phyloP scores from a whole-genome alignment of 805 yeast species.

The Yarrowia bubula region DNA sequence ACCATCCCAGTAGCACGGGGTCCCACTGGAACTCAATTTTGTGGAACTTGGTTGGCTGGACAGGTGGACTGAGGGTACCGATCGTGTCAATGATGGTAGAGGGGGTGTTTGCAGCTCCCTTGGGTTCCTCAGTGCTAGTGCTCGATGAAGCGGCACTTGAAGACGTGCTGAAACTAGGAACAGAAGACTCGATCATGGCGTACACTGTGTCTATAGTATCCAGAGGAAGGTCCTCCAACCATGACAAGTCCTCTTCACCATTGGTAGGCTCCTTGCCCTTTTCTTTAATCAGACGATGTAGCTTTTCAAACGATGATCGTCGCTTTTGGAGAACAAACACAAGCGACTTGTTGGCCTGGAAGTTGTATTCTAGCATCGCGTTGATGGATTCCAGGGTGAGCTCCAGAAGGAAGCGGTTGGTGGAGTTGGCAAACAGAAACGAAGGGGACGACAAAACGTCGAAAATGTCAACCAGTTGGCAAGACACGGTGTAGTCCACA shows the following conservation, averaged over 20 bases:
- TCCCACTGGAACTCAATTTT: constrained; percentile 20
- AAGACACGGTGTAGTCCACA: constrained; percentile 7
- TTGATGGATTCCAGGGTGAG: constrained; percentile 20
- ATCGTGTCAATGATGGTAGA: constrained; percentile 10
- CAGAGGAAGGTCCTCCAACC: constrained; percentile 20
- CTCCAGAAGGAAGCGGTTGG: neutral
- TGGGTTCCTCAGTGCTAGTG: neutral
- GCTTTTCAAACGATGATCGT: constrained; percentile 1
- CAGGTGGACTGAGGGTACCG: neutral
- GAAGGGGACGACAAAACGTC: constrained; percentile 11
- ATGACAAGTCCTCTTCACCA: constrained; percentile 16
- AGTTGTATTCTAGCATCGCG: constrained; percentile 20
- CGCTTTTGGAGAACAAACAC: constrained; percentile 16
- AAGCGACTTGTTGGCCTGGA: constrained; percentile 16
- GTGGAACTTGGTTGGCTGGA: constrained; percentile 5
- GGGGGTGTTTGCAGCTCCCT: neutral
- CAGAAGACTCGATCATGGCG: constrained; percentile 2
- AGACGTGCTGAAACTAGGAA: neutral
- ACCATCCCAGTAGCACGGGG: constrained; percentile 20
- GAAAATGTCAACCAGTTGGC: constrained; percentile 19
- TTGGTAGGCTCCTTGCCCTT: constrained; percentile 6
- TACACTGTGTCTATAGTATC: constrained; percentile 12
- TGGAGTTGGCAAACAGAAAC: constrained; percentile 18
- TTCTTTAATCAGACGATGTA: constrained; percentile 9
- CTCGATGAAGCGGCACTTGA: neutral